Evolutionary conservation across 2,329 filamentous ascomycete species (phyloP).

Genomic region (Penicillium sp.): DNA sequence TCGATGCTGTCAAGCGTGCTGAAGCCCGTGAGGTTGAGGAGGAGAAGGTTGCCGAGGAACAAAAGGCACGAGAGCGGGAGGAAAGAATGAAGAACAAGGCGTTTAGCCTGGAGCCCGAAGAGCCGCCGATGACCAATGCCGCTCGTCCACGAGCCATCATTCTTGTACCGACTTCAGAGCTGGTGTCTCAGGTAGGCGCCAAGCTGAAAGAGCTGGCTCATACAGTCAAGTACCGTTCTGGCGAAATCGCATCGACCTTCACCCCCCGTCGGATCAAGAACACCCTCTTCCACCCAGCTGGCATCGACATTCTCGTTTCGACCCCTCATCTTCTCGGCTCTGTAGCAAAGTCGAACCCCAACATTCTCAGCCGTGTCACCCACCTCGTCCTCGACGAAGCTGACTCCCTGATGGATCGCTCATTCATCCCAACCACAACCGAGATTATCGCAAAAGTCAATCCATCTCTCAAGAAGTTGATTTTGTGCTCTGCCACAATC

Average conservation of each 20-base stretch:
- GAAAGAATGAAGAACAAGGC: conserved; percentile 56
- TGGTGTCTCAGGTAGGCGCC: conserved; percentile 81
- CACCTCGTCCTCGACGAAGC: conserved; percentile 94
- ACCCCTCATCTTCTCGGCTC: conserved; percentile 88
- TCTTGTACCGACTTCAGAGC: conserved; percentile 86
- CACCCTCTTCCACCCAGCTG: conserved; percentile 75
- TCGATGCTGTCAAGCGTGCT: conserved; percentile 81
- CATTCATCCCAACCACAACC: conserved; percentile 81
- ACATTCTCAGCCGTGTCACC: conserved; percentile 85
- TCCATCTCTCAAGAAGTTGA: conserved; percentile 79
- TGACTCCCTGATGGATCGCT: conserved; percentile 91
- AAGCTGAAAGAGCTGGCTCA: conserved; percentile 84
- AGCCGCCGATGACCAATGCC: conserved; percentile 65
- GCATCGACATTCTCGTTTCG: conserved; percentile 81
- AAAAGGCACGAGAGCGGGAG: conserved; percentile 57
- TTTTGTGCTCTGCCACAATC: conserved; percentile 96
- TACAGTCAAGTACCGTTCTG: conserved; percentile 80
- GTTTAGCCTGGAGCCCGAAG: conserved; percentile 61
- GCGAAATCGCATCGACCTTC: conserved; percentile 76
- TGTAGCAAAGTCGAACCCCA: conserved; percentile 85
- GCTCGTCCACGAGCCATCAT: conserved; percentile 82
- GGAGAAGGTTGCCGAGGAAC: conserved; percentile 54
- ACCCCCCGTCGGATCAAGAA: conserved; percentile 78
- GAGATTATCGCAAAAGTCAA: conserved; percentile 78
- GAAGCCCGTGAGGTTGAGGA: conserved; percentile 66